Evolutionary conservation across 108 stramenopile species (phyloP).

Genomic region (Epithemia pelagica): DNA sequence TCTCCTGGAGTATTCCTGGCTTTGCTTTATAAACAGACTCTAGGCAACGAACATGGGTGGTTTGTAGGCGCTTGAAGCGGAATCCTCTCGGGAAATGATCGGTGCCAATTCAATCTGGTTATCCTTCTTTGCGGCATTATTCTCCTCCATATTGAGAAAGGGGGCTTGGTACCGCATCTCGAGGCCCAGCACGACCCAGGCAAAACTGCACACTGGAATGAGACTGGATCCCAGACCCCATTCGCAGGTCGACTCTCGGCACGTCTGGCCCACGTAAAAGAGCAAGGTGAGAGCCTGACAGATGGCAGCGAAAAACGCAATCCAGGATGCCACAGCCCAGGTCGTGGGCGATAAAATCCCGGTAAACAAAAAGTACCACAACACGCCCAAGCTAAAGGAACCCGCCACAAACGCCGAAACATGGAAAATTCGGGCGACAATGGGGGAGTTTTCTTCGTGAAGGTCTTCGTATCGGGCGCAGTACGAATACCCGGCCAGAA

Average conservation of each 20-base stretch:
- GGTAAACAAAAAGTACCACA: slow-evolving; percentile 45
- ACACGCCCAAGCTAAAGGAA: slow-evolving; percentile 20
- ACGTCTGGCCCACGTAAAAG: slow-evolving; percentile 26
- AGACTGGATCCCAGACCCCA: slow-evolving; percentile 31
- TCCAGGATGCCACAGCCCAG: slow-evolving; percentile 32
- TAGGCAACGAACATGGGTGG: not conserved
- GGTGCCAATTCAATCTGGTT: not conserved
- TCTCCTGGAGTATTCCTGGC: no score
- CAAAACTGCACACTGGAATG: slow-evolving; percentile 12
- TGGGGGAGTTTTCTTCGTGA: slow-evolving; percentile 19
- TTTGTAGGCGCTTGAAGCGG: not conserved
- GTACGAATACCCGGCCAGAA: slow-evolving; percentile 29
- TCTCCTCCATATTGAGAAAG: not conserved
- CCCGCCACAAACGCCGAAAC: slow-evolving; percentile 23
- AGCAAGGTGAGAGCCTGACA: slow-evolving; percentile 24
- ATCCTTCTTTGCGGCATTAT: not conserved
- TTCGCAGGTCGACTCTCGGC: slow-evolving; percentile 20
- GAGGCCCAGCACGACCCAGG: slow-evolving; percentile 32
- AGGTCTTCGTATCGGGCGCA: slow-evolving; percentile 33
- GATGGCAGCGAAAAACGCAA: slow-evolving; percentile 23
- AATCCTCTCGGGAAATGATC: not conserved
- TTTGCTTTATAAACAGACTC: no score
- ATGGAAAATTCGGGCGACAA: slow-evolving; percentile 22
- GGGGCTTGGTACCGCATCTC: slow-evolving; percentile 26
- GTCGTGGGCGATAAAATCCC: slow-evolving; percentile 16